Conservation (phyloP, 208 protist species). For the Acanthamoeba divionensis region DNA sequence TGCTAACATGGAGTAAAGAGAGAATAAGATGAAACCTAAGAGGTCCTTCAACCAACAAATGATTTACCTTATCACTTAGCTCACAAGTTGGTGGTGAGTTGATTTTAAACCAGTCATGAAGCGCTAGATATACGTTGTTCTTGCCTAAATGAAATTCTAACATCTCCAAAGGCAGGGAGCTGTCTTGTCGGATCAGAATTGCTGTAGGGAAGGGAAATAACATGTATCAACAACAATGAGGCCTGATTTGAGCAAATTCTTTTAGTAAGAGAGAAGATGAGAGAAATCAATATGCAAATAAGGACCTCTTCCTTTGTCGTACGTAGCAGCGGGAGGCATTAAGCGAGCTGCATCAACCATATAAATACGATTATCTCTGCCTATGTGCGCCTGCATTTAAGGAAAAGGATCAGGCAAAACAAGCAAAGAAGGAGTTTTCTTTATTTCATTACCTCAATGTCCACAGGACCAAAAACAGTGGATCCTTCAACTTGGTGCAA, state of each 20-base stretch:
- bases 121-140: background rate
- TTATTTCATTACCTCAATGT: background rate
- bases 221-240: background rate
- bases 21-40: too few relatives aligned
- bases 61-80: too few relatives aligned
- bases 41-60: too few relatives aligned
- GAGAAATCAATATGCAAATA: too few relatives aligned
- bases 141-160: slow-evolving; percentile 20
- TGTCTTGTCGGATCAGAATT: background rate
- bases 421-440: background rate
- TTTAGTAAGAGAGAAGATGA: too few relatives aligned
- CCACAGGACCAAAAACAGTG: background rate
- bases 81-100: too few relatives aligned
- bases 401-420: background rate
- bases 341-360: slow-evolving; percentile 25
- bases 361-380: background rate
- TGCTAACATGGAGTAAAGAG: background rate
- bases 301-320: slow-evolving; percentile 18
- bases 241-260: background rate
- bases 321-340: slow-evolving; percentile 16
- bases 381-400: background rate
- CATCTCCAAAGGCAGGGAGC: background rate
- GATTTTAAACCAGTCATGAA: too few relatives aligned
- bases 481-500: background rate
- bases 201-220: background rate